Conservation (phyloP, 129 eudicot species). For the Helichrysum umbraculigerum region DNA sequence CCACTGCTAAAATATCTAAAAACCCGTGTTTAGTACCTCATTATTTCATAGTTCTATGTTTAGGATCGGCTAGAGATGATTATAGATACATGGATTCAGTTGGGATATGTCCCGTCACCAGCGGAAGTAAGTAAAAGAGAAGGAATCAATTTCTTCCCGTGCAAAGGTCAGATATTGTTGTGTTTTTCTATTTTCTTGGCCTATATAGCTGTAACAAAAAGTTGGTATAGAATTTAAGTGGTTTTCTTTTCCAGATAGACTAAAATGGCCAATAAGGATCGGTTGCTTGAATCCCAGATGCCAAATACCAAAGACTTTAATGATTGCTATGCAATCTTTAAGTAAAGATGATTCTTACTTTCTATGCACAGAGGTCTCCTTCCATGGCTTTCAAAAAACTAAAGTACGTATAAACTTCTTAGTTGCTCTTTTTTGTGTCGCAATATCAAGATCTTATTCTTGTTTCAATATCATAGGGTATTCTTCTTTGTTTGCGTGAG, state of each 20-base stretch:
- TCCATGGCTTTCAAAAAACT: conserved; percentile 33
- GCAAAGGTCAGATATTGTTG: conserved; percentile 51
- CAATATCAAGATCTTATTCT: not conserved
- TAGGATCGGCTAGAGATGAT: conserved; percentile 93
- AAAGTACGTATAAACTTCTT: conserved; percentile 12
- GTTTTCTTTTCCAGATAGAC: conserved; percentile 44
- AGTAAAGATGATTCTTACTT: conserved; percentile 63
- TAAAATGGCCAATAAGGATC: conserved; percentile 68
- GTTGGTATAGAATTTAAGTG: conserved; percentile 5
- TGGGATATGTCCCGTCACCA: conserved; percentile 75
- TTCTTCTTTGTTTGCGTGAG: conserved; percentile 81
- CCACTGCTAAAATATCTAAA: conserved; percentile 6
- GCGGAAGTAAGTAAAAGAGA: conserved; percentile 82
- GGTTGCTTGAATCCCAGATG: conserved; percentile 69
- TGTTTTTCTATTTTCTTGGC: not conserved
- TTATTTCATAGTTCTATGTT: conserved; percentile 26
- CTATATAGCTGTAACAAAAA: not conserved
- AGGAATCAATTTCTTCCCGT: conserved; percentile 59
- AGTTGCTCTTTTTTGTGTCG: conserved; percentile 1
- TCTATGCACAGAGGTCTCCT: conserved; percentile 59
- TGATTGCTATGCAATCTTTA: conserved; percentile 66
- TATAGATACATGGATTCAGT: conserved; percentile 61
- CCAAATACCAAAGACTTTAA: conserved; percentile 55
- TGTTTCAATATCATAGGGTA: conserved; percentile 45
- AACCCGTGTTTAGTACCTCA: conserved; percentile 12